Base-by-base conservation (phyloP, 2,329 filamentous ascomycete genomes). In the Ophiognomonia clavigignenti-juglandacearum region DNA sequence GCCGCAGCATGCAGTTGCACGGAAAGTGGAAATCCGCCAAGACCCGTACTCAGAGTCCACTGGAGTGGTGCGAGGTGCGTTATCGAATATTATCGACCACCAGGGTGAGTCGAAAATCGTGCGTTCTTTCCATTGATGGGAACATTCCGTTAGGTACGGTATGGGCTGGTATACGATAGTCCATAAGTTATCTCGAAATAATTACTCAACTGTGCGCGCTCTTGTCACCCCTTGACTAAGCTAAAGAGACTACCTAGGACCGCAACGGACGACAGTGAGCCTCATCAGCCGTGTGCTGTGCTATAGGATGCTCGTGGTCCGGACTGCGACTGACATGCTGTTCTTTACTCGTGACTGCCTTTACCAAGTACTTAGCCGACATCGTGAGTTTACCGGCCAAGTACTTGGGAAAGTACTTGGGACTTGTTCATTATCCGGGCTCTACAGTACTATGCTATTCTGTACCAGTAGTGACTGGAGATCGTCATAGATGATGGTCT, bases 261-360 rank as follows among this genome's bases (percentile, higher is more conserved):
- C 36, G 48, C 24, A 40, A 10, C 49, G 49, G 49, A 42, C 49
- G 45, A 48, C 41, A 45, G 49, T 51, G 49, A 51, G 38, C 49
- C 49, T 48, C 45, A 43, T 23, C n/a, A 18, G 13, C 13, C 20
- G 19, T 27, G 24, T 18, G 11, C 14, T 14, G 31, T 19, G 27
- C 19, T 6, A 19, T 16, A 22, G 34, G 26, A 11, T 16, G 27
- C 10, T 23, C 19, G 27, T 20, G 23, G 39, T 29, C 16, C 20
- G 23, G 16, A 42, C 7, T 20, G 39, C 39, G 20, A 13, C 24
- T n/a, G 18, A 31, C 16, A 16, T 19, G 24, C 13, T 31, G 16
- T 19, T 19, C n/a, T 29, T n/a, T n/a, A n/a, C n/a, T n/a, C n/a
- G n/a, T n/a, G n/a, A n/a, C n/a, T n/a, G n/a, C n/a, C n/a, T n/a